Base-by-base conservation (phyloP, 805 yeast species). In the Hanseniaspora osmophila region DNA sequence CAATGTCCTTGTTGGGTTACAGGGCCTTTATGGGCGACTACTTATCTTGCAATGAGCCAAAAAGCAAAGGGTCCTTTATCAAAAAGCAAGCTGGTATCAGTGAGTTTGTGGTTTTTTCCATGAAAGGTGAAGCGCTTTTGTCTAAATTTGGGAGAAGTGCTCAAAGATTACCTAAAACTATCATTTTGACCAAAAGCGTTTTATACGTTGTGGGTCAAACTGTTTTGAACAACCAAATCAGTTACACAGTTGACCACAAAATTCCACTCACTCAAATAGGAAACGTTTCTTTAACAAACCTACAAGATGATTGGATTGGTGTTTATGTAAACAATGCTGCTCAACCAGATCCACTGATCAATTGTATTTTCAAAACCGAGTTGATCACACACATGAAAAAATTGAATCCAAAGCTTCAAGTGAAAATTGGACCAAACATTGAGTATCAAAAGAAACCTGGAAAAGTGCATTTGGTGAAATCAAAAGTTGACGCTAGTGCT, bases 1-100 rank as follows among this genome's bases (percentile, higher is more conserved):
- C 92, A 43, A 74, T 87, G 73, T 84, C 95, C 27, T 66, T 92
- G 58, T 62, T 87, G 38, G 97, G 97, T 0, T 82, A 80, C 44
- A 75, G 98, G 54, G 80, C 90, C 6, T 94, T 75, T 54, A 74
- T 83, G 79, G 98, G 97, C n/a, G 98, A 92, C 61, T 92, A 92
- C 55, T 65, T 92, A 49, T 84, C 79, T 13, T 83, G 95, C 57
- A 88, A 86, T 63, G 84, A 80, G 52, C 60, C 73, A 19, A 84
- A 84, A 40, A 77, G 84, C 3, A 74, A 62, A 59, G 98, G 98
- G 45, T 76, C 79, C 30, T 86, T 80, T 56, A 66, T 92, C 44
- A 71, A 77, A 50, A 75, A 72, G 44, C 78, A 81, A 46, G 74
- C 76, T 10, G 86, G 88, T 5, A 75, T 92, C 38, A 66, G 65